Base-by-base conservation (phyloP, 129 eudicot genomes). In the Escallonia rubra region DNA sequence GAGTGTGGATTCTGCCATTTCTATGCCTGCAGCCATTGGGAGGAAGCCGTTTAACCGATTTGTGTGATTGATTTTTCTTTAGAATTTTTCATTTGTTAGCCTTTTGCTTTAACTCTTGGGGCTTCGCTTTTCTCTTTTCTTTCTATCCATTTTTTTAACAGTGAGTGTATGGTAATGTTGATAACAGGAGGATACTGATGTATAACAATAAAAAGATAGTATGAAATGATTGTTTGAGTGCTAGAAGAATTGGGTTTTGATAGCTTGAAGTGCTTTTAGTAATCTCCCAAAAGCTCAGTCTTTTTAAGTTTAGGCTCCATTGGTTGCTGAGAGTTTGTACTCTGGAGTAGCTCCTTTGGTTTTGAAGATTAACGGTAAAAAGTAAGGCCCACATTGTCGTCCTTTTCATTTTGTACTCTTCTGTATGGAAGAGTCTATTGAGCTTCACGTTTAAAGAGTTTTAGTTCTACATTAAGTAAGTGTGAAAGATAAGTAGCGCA, bases 1-100 rank as follows among this genome's bases (percentile, higher is more conserved):
- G 78, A 87, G 97, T 67, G 64, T 85, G 42, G 96, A 83, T 78
- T 90, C 97, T 4, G 48, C 90, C 23, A 81, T 78, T 72, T 91
- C 97, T 43, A 91, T 87, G 97, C 96, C 97, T 2, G 88, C 92
- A n/a, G 53, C 72, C 2, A 78, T 73, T 61, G 97, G 97, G 48
- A 82, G 96, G 78, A 85, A 66, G 73, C 93, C 97, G 11, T 91
- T 91, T 77, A 91, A 91, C 87, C 77, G 97, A 78, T 91, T 76
- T 80, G 97, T 78, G 91, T 90, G 95, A 90, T 67, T 76, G 59
- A 39, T 50, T 66, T 61, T 67, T 42, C 16, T 61, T 8, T 55
- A 43, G 4, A 42, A 43, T 61, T 71, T 55, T 15, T 43, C 41
- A 41, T 44, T 75, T 66, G 62, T 70, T 58, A 46, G 13, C 65